phyloP scores from a whole-genome alignment of 2,329 filamentous ascomycete species.

The Orbilia ellipsospora region DNA sequence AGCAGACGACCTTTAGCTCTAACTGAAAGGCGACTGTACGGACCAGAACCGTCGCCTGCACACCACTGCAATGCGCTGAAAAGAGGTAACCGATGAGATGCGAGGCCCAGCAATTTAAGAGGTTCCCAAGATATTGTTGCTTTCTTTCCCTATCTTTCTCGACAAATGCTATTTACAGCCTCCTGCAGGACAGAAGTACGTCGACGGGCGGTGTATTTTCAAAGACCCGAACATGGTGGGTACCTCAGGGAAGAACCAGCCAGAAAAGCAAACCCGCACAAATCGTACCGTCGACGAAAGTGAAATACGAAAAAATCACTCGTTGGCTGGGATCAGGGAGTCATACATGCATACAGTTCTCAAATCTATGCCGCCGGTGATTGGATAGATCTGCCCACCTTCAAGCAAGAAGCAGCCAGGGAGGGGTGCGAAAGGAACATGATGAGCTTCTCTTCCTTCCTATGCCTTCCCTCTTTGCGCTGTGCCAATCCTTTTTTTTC shows the following conservation, averaged over 20 bases:
- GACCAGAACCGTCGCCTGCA: constrained; percentile 43
- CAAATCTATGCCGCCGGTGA: constrained; percentile 49
- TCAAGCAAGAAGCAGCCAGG: constrained; percentile 43
- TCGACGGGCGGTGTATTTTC: constrained; percentile 49
- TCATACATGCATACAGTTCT: constrained; percentile 55
- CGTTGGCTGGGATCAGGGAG: constrained; percentile 56
- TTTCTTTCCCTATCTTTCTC: constrained; percentile 26
- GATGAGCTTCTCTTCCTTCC: constrained; percentile 56
- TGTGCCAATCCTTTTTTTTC: constrained; percentile 37
- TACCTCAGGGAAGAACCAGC: constrained; percentile 36
- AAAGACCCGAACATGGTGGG: constrained; percentile 40
- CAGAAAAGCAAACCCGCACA: constrained; percentile 29
- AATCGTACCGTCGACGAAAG: constrained; percentile 49
- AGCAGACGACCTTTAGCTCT: constrained; percentile 27
- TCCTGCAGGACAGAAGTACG: constrained; percentile 53
- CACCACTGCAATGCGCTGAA: constrained; percentile 54
- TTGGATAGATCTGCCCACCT: constrained; percentile 47
- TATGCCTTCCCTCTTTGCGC: constrained; percentile 55
- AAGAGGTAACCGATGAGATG: constrained; percentile 55
- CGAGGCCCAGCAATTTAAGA: constrained; percentile 48
- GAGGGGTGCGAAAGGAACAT: constrained; percentile 46
- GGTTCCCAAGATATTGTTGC: constrained; percentile 43
- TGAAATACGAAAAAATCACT: constrained; percentile 56
- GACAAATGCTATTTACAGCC: constrained; percentile 49
- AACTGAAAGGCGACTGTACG: constrained; percentile 45